Evolutionary conservation across 2,329 filamentous ascomycete species (phyloP), one percentile per base, ranked within the genome.

Genomic region (Didymella keratinophila): DNA sequence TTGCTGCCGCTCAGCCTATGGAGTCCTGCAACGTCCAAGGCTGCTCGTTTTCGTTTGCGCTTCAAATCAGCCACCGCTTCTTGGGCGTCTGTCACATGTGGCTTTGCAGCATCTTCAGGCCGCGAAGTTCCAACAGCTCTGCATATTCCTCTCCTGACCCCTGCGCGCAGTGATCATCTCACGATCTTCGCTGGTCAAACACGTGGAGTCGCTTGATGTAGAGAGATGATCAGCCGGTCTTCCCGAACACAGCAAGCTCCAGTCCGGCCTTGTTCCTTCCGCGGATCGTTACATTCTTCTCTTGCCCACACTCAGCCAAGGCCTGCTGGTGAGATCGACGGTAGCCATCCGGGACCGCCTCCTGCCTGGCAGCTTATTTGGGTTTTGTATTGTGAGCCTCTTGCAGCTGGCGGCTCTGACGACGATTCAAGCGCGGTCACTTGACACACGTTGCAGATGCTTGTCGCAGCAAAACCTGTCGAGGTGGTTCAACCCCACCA

Each of bases 161-260:
- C 28, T n/a, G 20, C 14, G 21, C 18, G 20, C 42, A 47, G 34
- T 23, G 12, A 28, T 43, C 42, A 30, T 25, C 42, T 56, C 34
- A 43, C 50, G 34, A 50, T 49, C 6, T 25, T 44, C 44, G 56
- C 49, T 58, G 48, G 37, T 50, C 58, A 60, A 65, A 64, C 67
- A 65, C 61, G 63, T 67, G 62, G 65, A 61, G 62, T 50, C 59
- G 21, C 43, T 44, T n/a, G 34, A 53, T 56, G 64, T 63, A 64
- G 60, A 56, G 62, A 58, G 59, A 51, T 34, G 61, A 65, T 63
- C 61, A 58, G 59, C 65, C 65, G 63, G 64, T 62, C 44, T 58
- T 68, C 51, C 62, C 62, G 55, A 49, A 51, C 47, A 53, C 42
- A 62, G 53, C 39, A 51, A 59, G 42, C 37, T 56, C 36, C 54